Conservation (phyloP, 2,329 filamentous ascomycete species). For the Elsinoe batatas region DNA sequence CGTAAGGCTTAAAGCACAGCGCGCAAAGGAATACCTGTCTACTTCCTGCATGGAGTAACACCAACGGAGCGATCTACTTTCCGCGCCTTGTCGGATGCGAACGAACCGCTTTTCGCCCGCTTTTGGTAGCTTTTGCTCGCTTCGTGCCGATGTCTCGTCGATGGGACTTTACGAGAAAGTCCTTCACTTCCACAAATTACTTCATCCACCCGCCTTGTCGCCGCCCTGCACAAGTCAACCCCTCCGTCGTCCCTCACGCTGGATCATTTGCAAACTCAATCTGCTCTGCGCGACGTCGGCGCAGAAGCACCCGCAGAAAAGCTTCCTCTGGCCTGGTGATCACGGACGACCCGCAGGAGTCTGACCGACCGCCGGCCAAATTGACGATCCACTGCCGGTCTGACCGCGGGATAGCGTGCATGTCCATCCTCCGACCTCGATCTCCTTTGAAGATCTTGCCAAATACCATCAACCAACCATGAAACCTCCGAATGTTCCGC, state of each 20-base stretch:
- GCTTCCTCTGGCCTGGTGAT: background rate
- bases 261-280: slow-evolving; percentile 2
- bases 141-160: background rate
- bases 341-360: background rate
- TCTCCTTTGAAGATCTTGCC: background rate
- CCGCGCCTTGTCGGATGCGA: background rate
- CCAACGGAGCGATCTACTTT: background rate
- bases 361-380: background rate
- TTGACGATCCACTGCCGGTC: background rate
- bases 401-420: background rate
- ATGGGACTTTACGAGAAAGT: too few relatives aligned
- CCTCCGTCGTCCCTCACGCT: background rate
- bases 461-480: slow-evolving; percentile 3
- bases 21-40: background rate
- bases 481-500: background rate
- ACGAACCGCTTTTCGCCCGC: background rate
- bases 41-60: background rate
- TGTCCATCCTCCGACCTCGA: background rate
- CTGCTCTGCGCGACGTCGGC: background rate
- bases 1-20: slow-evolving; percentile 3
- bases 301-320: background rate
- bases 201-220: background rate
- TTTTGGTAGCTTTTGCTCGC: background rate
- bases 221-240: background rate
- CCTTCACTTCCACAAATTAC: background rate